Conservation (phyloP, 139 green algal species). For the Edaphochlamys debaryana region DNA sequence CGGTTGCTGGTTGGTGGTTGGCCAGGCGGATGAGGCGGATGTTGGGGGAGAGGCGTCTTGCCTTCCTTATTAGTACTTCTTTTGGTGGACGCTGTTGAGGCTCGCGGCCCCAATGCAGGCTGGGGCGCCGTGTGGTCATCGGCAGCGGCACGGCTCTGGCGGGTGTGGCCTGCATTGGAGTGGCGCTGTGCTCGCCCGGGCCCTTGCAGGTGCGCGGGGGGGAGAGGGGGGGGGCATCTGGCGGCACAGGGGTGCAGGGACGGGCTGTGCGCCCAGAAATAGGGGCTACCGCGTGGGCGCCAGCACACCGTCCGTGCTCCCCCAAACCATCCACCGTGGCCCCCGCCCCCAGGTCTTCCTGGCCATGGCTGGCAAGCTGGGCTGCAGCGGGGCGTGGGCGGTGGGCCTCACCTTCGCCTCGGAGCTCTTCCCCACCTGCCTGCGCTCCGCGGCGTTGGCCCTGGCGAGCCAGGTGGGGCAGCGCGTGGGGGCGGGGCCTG, state of each 20-base stretch:
- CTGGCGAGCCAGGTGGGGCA: conserved; percentile 22
- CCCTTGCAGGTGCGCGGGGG: not conserved
- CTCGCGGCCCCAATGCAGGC: too few species aligned
- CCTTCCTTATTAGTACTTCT: too few species aligned
- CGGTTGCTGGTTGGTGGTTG: too few species aligned
- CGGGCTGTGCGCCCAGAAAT: too few species aligned
- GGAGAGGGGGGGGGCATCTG: too few species aligned
- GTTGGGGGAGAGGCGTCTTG: too few species aligned
- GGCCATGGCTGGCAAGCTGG: conserved; percentile 41
- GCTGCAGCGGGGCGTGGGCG: conserved; percentile 37
- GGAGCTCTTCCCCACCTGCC: conserved; percentile 41
- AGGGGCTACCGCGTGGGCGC: too few species aligned
- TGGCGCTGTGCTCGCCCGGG: not conserved
- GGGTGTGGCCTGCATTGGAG: not conserved
- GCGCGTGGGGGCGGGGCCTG: not conserved
- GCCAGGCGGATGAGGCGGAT: too few species aligned
- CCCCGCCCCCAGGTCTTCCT: conserved; percentile 1
- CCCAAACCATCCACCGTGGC: too few species aligned
- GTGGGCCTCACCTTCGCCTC: conserved; percentile 40
- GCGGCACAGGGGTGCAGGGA: too few species aligned
- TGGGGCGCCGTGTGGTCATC: conserved; percentile 7
- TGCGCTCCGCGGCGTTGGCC: conserved; percentile 3
- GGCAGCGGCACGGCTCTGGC: conserved; percentile 28
- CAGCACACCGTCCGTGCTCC: too few species aligned
- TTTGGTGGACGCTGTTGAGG: too few species aligned